Conservation (phyloP, 1,284 basidiomycete species). For the Tremellales sp. region DNA sequence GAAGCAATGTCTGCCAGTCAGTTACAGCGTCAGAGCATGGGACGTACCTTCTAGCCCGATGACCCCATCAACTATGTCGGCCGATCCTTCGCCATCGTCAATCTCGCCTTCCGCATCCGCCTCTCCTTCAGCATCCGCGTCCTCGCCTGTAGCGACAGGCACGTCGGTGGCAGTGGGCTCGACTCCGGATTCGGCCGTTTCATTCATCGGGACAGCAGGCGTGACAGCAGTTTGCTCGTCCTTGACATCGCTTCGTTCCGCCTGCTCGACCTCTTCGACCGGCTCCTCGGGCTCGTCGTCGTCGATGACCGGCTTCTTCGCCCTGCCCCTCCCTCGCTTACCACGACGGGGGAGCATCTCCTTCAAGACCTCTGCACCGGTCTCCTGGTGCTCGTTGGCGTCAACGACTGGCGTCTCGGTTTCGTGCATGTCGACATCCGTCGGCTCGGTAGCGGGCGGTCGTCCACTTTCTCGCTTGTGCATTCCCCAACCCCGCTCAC, state of each 20-base stretch:
- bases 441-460: too few relatives aligned
- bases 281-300: neutral
- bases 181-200: too few relatives aligned
- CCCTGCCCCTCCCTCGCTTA: neutral
- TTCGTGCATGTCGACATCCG: constrained; percentile 28
- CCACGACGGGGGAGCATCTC: neutral
- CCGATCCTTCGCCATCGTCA: constrained; percentile 28
- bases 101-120: constrained; percentile 40
- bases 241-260: too few relatives aligned
- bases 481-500: constrained; percentile 42
- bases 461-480: too few relatives aligned
- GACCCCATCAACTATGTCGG: constrained; percentile 22
- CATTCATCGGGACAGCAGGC: too few relatives aligned
- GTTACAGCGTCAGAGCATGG: constrained; percentile 37
- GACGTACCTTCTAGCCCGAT: constrained; percentile 30
- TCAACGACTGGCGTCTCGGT: constrained; percentile 23
- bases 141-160: constrained; percentile 28
- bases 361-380: constrained; percentile 33
- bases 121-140: constrained; percentile 32
- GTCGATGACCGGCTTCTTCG: neutral
- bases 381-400: constrained; percentile 14
- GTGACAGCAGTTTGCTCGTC: too few relatives aligned
- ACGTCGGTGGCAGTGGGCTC: too few relatives aligned
- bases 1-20: constrained; percentile 8
- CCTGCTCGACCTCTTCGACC: neutral